Conservation (phyloP, 345 rosid species). For the Melastoma malabathricum region DNA sequence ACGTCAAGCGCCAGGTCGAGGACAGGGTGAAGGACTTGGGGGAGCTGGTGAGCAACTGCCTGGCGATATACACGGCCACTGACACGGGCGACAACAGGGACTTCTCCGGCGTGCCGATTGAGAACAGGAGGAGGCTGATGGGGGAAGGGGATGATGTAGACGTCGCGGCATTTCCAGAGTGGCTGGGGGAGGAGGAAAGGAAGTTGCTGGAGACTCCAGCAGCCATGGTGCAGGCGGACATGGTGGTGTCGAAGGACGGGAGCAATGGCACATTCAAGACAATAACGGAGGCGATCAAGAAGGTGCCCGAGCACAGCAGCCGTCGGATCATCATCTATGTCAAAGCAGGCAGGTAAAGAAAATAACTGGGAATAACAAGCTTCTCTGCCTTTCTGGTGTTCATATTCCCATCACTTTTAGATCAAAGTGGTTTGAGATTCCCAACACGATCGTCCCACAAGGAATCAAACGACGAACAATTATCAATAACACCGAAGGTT, state of each 20-base stretch:
- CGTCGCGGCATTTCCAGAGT: slow-evolving; percentile 35
- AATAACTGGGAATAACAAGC: not conserved
- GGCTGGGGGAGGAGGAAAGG: slow-evolving; percentile 59
- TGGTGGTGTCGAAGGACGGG: slow-evolving; percentile 52
- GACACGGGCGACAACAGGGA: slow-evolving; percentile 21
- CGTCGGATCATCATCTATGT: slow-evolving; percentile 74
- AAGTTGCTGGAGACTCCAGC: slow-evolving; percentile 38
- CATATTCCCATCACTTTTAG: not conserved
- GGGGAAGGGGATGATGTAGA: slow-evolving; percentile 1
- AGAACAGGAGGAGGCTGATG: slow-evolving; percentile 56
- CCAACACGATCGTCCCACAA: no score
- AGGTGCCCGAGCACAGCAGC: slow-evolving; percentile 55
- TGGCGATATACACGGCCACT: slow-evolving; percentile 55
- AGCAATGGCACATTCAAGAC: slow-evolving; percentile 75
- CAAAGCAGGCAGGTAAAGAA: slow-evolving; percentile 80
- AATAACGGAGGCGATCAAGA: slow-evolving; percentile 75
- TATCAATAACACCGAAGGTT: not conserved
- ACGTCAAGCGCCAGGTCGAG: slow-evolving; percentile 54
- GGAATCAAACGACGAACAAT: no score
- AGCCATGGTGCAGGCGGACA: slow-evolving; percentile 66
- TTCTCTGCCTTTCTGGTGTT: not conserved
- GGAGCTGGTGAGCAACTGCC: slow-evolving; percentile 79
- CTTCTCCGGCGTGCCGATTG: slow-evolving; percentile 73
- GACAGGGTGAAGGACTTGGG: slow-evolving; percentile 48
- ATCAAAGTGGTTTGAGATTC: no score